Evolutionary conservation across 257 asterid species (phyloP).

Genomic region (Osmanthus fragrans): DNA sequence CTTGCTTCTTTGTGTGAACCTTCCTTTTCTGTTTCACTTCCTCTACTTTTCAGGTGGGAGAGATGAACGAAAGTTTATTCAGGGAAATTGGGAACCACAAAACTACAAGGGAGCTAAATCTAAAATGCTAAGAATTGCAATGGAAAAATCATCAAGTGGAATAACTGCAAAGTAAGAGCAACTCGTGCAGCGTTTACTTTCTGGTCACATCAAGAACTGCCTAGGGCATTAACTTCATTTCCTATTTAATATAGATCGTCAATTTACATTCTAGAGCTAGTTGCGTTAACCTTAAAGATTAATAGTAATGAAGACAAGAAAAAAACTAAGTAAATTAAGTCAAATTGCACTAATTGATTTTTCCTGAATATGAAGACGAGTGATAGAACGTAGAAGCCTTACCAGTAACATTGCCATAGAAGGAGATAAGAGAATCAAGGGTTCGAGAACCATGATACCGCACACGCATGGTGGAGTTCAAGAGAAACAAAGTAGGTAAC

Average conservation of each 20-base stretch:
- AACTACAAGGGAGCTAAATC: not conserved
- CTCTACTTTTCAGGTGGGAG: not conserved
- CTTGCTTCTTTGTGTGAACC: not conserved
- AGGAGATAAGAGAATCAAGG: conserved; percentile 66
- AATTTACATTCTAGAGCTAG: not conserved
- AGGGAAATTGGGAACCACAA: not conserved
- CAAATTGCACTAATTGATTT: not conserved
- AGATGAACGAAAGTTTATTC: not conserved
- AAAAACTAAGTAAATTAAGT: not conserved
- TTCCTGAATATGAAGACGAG: too few relatives aligned
- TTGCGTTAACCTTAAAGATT: not conserved
- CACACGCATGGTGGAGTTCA: conserved; percentile 77
- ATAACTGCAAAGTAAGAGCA: not conserved
- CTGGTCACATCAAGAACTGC: not conserved
- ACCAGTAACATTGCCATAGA: conserved; percentile 81
- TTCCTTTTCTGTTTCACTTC: not conserved
- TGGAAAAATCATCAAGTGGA: not conserved
- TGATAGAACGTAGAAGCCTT: conserved; percentile 25
- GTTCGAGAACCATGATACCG: conserved; percentile 87
- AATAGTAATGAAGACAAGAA: not conserved
- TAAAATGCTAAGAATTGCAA: not conserved
- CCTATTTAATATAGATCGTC: not conserved
- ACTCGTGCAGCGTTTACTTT: not conserved
- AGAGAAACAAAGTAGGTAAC: conserved; percentile 77
- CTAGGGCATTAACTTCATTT: not conserved